A percentile compares a stretch with the other conserved stretches of the same genome.
phyloP scores from a whole-genome alignment of 148 eudicot genomes.

The Amaranthus hypochondriacus region DNA sequence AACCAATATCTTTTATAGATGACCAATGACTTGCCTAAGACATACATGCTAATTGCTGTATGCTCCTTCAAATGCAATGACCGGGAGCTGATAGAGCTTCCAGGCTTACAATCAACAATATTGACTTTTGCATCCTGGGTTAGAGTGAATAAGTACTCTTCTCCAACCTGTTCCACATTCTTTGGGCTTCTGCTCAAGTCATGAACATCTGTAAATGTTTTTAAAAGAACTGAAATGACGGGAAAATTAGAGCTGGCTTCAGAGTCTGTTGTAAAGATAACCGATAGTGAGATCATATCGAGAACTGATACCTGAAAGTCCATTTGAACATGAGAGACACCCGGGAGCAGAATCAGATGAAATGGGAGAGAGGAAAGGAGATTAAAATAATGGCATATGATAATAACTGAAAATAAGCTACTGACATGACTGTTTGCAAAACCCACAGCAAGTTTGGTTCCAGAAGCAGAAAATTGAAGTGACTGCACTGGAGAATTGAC shows the following conservation, averaged over 20 bases:
- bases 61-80: conserved; percentile 48
- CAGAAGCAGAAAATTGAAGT: conserved; percentile 46
- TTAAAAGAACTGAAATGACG: conserved; percentile 37
- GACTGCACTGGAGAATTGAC: conserved; percentile 47
- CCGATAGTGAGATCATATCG: conserved; percentile 48
- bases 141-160: conserved; percentile 44
- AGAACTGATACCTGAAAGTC: conserved; percentile 61
- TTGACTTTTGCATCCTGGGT: conserved; percentile 57
- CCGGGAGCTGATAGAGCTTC: conserved; percentile 38
- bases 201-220: conserved; percentile 21
- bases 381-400: neutral
- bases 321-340: neutral
- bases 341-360: neutral
- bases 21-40: conserved; percentile 58
- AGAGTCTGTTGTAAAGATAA: conserved; percentile 41
- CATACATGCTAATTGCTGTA: conserved; percentile 55
- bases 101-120: conserved; percentile 42
- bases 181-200: conserved; percentile 32
- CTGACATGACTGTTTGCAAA: conserved; percentile 61
- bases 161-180: conserved; percentile 30
- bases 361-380: neutral
- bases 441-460: conserved; percentile 68
- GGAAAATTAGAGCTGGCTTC: conserved; percentile 34
- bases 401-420: conserved; percentile 20
- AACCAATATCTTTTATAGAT: conserved; percentile 7